Percentiles rank a stretch among this genome's conserved stretches.
Evolutionary conservation across 192 early-diverging fungal genomes (phyloP).

Genomic region (Backusella luteola): DNA sequence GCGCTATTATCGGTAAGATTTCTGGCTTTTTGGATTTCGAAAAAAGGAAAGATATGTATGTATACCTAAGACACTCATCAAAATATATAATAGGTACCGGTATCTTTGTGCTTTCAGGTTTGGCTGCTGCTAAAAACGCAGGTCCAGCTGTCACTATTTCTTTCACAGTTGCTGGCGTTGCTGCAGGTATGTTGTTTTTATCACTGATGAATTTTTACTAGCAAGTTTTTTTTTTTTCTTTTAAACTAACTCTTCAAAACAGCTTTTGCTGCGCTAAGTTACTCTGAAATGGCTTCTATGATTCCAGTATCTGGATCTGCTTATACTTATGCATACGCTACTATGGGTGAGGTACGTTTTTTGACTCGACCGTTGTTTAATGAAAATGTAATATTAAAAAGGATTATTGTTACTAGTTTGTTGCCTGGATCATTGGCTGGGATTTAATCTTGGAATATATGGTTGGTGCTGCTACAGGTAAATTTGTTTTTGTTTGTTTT

Average conservation of each 20-base stretch:
- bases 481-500: slow-evolving; percentile 14
- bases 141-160: slow-evolving; percentile 85
- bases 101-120: slow-evolving; percentile 48
- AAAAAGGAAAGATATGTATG: not conserved
- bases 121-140: slow-evolving; percentile 72
- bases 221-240: no score
- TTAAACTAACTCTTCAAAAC: not conserved
- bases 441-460: slow-evolving; percentile 87
- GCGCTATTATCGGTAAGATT: slow-evolving; percentile 32
- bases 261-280: slow-evolving; percentile 74
- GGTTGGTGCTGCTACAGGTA: slow-evolving; percentile 74
- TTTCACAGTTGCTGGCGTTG: slow-evolving; percentile 75
- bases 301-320: slow-evolving; percentile 86
- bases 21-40: not conserved
- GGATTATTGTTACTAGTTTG: slow-evolving; percentile 31
- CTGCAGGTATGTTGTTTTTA: slow-evolving; percentile 40
- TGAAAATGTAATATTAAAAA: not conserved
- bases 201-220: not conserved
- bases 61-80: not conserved
- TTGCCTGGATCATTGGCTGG: slow-evolving; percentile 93
- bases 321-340: slow-evolving; percentile 84
- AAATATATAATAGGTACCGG: slow-evolving; percentile 16
- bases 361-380: not conserved
- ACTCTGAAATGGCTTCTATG: slow-evolving; percentile 86
- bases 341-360: slow-evolving; percentile 67